Evolutionary conservation across 2,329 filamentous ascomycete species (phyloP), one percentile per base, ranked within the genome.

Genomic region (Chaetomiaceae sp.): DNA sequence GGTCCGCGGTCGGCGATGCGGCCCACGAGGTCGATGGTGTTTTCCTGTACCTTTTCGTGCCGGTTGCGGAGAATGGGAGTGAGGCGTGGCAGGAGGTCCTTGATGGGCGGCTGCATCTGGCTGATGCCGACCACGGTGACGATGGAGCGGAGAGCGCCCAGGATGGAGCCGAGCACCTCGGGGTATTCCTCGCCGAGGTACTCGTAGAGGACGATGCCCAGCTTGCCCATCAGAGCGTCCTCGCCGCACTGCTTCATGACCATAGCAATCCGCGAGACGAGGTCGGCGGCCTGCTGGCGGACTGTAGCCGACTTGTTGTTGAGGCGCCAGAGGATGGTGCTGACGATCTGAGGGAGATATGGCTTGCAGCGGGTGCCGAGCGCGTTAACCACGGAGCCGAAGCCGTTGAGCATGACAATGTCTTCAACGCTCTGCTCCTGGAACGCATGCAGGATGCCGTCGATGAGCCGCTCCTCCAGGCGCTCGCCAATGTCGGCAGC

Each of bases 211-310:
- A 96, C 91, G 52, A 95, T 81, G 63, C 92, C 90, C 33, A 99
- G 84, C 72, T 96, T 96, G 64, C 91, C 91, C 85, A 99, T 94
- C 48, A 97, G 80, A 1, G 88, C 88, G 70, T 99, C 94, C 70
- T 99, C 92, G 47, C 91, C 91, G 67, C 94, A 99, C 72, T 97
- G 91, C 74, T 95, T 95, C 91, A 99, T 97, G 47, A 97, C 92
- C 80, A 96, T 92, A 5, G 94, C 94, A 65, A 99, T 96, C 20
- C 94, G 89, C 8, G 91, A 96, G 62, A 99, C 95, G 42, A 99
- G 81, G 69, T 99, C 94, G 5, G 94, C 94, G 2, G 94, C 91
- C 72, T 99, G 94, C 70, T 99, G 94, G 61, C 94, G 88, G 34
- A 99, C 94, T 1, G 92, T 96, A 7, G 94, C 88, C 4, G 90